Evolutionary conservation across 192 early-diverging fungal genomes (phyloP), one percentile per base, ranked within the genome.

Genomic region (Backusella morwellensis): DNA sequence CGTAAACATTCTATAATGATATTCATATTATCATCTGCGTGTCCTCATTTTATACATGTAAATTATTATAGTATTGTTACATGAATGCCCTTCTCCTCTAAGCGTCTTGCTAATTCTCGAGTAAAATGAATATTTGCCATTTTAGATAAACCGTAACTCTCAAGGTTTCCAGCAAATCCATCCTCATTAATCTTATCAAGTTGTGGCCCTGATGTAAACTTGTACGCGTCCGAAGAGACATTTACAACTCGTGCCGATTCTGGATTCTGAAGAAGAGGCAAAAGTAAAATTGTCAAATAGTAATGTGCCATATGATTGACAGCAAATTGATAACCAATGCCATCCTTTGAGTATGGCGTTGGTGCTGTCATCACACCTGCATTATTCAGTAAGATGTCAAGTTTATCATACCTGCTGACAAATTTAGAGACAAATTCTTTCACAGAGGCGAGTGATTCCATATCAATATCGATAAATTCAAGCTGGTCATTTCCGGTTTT

Each of bases 351-450:
- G 8, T 44, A 63, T 0, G 47, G 19, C 6, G 34, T 69, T 14
- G 29, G 29, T 26, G 23, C 29, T 11, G 63, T 84, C 88, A 89
- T 90, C 3, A 81, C 72, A 40, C 86, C 91, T 12, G 89, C 91
- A 82, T 91, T 92, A 80, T 88, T 85, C 41, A 90, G 75, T 21
- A 91, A 70, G n/a, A 86, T 79, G 70, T 91, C 82, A 4, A 91
- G 74, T 15, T 69, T 73, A 42, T 70, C 71, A 34, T 85, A 74
- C 35, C 75, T 54, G 2, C 66, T 68, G 17, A 80, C 67, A 74
- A 86, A 86, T 29, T 54, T 68, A 14, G 78, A 23, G 35, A 75
- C 83, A 70, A 82, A 83, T 4, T 70, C 67, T 35, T 73, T 73
- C 50, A 86, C 85, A 70, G 83, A 84, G 41, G 73, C 32, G 5